Base-by-base conservation (phyloP, 164 flowering plant genomes). In the Magnolia officinalis region DNA sequence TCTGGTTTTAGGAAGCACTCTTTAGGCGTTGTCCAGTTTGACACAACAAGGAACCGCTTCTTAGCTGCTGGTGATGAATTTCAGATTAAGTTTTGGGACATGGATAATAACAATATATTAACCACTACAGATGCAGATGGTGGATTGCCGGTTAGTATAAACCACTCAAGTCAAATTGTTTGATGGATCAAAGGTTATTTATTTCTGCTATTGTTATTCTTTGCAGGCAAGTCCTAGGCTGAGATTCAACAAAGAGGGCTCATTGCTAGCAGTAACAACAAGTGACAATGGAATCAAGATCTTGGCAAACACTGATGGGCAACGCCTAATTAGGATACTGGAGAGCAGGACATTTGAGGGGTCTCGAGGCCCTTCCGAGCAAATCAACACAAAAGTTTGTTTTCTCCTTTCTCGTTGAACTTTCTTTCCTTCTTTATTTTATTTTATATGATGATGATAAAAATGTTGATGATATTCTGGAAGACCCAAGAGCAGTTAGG, bases 11-110 rank as follows among this genome's bases (percentile, higher is more conserved):
- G 82, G 59, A 81, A 79, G 67, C 77, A 77, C 50, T 81, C 85
- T 51, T 72, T 72, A 67, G 83, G 83, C 29, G 81, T 78, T 50
- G 77, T 78, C 31, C 81, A 78, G 74, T 78, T 78, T 74, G 81
- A 75, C 74, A 78, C 81, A 23, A 74, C 76, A 58, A 79, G 78
- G 55, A 77, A 76, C 50, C 75, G 77, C 13, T 74, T 74, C 74
- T 58, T 81, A 73, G 86, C 86, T 63, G 86, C 78, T 51, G 86
- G 86, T 51, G 86, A 84, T 72, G 86, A 84, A 67, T 68, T 65
- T 66, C 82, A 77, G 66, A 81, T 83, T 13, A 83, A 83, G 65
- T 83, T 83, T 72, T 83, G 86, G 86, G 82, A 81, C 65, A 79
- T 83, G 86, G 86, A 83, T 50, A 79, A 78, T 67, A 63, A 8